Evolutionary conservation across 257 asterid species (phyloP).

Genomic region (Voacanga thouarsii): DNA sequence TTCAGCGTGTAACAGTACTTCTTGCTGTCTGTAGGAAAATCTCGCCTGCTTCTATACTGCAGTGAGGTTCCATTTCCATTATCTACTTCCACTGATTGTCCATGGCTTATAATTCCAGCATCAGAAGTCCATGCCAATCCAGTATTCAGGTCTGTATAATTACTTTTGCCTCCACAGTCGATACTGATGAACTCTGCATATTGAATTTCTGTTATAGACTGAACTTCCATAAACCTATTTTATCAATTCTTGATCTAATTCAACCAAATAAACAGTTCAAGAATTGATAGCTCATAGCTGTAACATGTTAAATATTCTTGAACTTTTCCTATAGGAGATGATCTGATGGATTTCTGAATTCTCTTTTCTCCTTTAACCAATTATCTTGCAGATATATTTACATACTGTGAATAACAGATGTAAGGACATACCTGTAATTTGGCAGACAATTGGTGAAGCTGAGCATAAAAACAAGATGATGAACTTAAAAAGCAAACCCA

Average conservation of each 20-base stretch:
- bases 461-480: constrained; percentile 37
- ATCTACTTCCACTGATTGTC: constrained; percentile 43
- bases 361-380: not conserved
- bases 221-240: not conserved
- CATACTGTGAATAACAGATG: not conserved
- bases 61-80: constrained; percentile 31
- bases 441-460: constrained; percentile 50
- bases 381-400: not conserved
- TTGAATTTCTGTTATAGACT: constrained; percentile 3
- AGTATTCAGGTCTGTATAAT: constrained; percentile 59
- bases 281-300: not conserved
- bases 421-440: constrained; percentile 64
- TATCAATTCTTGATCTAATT: not conserved
- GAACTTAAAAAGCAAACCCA: constrained; percentile 41
- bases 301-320: not conserved
- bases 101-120: constrained; percentile 40
- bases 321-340: not conserved
- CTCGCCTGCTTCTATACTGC: constrained; percentile 63
- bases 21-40: constrained; percentile 66
- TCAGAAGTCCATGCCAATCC: constrained; percentile 79
- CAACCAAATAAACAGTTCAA: not conserved
- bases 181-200: constrained; percentile 86
- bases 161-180: constrained; percentile 81
- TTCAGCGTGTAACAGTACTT: constrained; percentile 71
- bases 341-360: not conserved